These are phyloP conservation scores for Lolium rigidum DNA, from an alignment of 176 grass and related monocot species.

Conservation along the genomic window DNA sequence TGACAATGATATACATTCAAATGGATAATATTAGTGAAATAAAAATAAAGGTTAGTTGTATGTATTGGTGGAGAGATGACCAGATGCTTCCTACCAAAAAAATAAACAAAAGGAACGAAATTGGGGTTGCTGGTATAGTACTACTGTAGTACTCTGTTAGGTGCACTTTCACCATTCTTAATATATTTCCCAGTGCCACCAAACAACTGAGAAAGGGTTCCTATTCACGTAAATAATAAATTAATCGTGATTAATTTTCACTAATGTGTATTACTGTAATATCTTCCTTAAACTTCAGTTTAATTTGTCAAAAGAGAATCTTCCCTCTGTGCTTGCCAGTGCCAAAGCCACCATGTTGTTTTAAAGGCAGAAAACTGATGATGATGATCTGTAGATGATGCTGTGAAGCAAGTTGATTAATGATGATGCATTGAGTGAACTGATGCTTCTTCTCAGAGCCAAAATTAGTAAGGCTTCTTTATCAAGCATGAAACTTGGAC, in stretches of 20 bases:
- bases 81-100: constrained; percentile 17
- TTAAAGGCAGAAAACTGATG: neutral
- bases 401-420: constrained; percentile 7
- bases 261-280: neutral
- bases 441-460: constrained; percentile 17
- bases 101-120: constrained; percentile 14
- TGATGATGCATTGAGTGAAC: constrained; percentile 18
- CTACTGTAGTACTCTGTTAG: neutral
- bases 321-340: neutral
- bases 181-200: constrained; percentile 17
- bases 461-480: constrained; percentile 21
- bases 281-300: neutral
- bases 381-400: neutral
- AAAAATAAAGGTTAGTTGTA: constrained; percentile 11
- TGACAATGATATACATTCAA: neutral
- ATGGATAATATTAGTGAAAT: neutral
- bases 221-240: neutral
- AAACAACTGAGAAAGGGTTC: neutral
- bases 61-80: constrained; percentile 7
- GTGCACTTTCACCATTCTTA: constrained; percentile 17
- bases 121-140: neutral
- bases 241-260: neutral
- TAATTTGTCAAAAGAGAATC: neutral
- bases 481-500: constrained; percentile 41
- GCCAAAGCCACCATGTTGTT: neutral